phyloP scores from a whole-genome alignment of 176 grass and related monocot genomes.

The Aegilops tauschii region DNA sequence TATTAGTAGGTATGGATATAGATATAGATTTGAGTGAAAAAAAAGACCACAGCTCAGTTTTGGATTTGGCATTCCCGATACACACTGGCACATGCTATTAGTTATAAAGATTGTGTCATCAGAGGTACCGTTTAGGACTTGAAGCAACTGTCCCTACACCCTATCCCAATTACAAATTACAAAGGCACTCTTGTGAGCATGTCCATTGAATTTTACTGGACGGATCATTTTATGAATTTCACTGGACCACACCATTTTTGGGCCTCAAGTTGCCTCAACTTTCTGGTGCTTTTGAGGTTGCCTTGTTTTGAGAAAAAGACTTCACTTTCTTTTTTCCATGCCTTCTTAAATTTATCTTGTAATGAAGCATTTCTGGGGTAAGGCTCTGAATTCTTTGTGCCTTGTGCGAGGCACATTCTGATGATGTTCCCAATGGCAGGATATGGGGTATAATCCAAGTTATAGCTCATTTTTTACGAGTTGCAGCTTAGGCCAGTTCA shows the following conservation, averaged over 20 bases:
- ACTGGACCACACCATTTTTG: background rate
- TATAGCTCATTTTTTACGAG: background rate
- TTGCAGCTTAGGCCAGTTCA: background rate
- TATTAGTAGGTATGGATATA: no score
- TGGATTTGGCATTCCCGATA: background rate
- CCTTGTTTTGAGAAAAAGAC: background rate
- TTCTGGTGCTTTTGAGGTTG: background rate
- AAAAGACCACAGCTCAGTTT: background rate
- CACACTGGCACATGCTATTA: background rate
- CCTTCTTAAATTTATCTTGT: background rate
- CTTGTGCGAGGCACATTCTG: background rate
- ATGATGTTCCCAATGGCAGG: background rate
- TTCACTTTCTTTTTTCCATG: background rate
- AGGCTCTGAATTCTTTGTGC: background rate
- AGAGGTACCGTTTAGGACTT: background rate
- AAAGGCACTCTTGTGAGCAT: conserved; percentile 3
- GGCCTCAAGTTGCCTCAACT: background rate
- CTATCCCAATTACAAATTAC: background rate
- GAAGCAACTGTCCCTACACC: background rate
- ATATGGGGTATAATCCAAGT: background rate
- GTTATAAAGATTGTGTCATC: conserved; percentile 5
- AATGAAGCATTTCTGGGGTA: background rate
- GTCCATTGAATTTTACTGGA: background rate
- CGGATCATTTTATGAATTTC: background rate
- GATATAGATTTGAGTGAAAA: background rate